Conservation (phyloP, 257 asterid species). For the Rhazya stricta region DNA sequence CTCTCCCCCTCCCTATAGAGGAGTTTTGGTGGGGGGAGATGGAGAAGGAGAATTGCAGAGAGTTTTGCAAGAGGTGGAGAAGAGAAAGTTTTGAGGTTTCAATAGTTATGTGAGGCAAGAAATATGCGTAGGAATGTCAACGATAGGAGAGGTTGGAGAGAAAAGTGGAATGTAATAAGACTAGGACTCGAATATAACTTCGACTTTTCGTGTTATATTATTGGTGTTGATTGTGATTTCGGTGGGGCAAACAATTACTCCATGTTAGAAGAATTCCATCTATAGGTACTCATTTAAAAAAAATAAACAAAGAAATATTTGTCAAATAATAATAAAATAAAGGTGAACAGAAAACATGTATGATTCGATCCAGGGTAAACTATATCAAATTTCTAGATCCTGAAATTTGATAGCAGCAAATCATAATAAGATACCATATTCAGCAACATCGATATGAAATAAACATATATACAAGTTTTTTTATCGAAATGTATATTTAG, state of each 20-base stretch:
- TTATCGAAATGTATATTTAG: too few species aligned
- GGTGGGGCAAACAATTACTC: neutral
- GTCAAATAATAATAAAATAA: too few species aligned
- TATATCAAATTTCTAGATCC: neutral
- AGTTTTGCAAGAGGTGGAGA: neutral
- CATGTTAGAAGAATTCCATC: neutral
- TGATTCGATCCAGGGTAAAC: too few species aligned
- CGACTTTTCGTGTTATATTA: neutral
- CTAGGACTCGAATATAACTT: neutral
- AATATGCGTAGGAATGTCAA: conserved; percentile 1
- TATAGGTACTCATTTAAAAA: neutral
- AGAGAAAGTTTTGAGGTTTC: neutral
- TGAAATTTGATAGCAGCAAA: neutral
- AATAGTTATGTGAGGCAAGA: neutral
- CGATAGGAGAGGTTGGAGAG: conserved; percentile 15
- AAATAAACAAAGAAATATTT: too few species aligned
- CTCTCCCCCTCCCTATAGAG: neutral
- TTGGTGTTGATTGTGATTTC: neutral
- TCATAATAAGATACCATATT: neutral
- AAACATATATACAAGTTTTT: too few species aligned
- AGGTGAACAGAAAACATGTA: too few species aligned
- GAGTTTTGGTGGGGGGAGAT: neutral
- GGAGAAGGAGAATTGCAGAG: conserved; percentile 14
- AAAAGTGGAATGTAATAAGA: conserved; percentile 1
- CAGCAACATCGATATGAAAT: neutral